Evolutionary conservation across 2,329 filamentous ascomycete species (phyloP).

Genomic region (Leptographium flavum): DNA sequence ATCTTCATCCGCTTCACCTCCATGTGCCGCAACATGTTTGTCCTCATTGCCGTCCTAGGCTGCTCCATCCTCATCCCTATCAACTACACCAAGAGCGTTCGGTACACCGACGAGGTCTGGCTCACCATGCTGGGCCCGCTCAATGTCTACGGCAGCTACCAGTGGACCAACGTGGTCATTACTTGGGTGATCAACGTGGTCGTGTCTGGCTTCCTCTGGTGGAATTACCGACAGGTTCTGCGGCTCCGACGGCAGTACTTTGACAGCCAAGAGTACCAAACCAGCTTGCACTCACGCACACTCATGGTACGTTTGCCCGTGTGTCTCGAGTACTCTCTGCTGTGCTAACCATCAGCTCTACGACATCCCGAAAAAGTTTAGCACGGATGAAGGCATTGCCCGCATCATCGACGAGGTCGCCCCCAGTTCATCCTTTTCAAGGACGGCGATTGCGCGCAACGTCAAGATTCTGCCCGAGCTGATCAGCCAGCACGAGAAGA

Average conservation of each 20-base stretch:
- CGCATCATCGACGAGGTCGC: slow-evolving; percentile 69
- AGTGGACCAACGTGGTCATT: slow-evolving; percentile 46
- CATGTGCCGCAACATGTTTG: slow-evolving; percentile 89
- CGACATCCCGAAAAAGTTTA: slow-evolving; percentile 63
- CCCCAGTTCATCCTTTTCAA: slow-evolving; percentile 63
- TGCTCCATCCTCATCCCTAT: slow-evolving; percentile 69
- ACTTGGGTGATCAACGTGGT: slow-evolving; percentile 58
- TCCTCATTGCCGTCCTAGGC: slow-evolving; percentile 56
- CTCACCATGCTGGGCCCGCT: slow-evolving; percentile 46
- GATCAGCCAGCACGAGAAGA: slow-evolving; percentile 69
- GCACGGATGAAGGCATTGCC: slow-evolving; percentile 76
- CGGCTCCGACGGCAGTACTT: slow-evolving; percentile 66
- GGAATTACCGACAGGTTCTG: slow-evolving; percentile 67
- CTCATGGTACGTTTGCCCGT: slow-evolving; percentile 37
- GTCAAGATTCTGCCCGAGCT: slow-evolving; percentile 79
- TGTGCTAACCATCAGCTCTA: too few species aligned
- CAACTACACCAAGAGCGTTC: slow-evolving; percentile 44
- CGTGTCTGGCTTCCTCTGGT: slow-evolving; percentile 73
- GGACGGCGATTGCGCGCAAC: slow-evolving; percentile 76
- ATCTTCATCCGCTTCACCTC: slow-evolving; percentile 77
- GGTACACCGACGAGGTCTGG: slow-evolving; percentile 25
- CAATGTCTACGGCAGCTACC: slow-evolving; percentile 33
- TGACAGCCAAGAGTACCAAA: slow-evolving; percentile 74
- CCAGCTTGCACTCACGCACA: slow-evolving; percentile 65
- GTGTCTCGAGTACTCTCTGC: not conserved